These are phyloP conservation scores for Brachypodium distachyon DNA, from an alignment of 202 grass and related monocot species.

Conservation along the genomic window DNA sequence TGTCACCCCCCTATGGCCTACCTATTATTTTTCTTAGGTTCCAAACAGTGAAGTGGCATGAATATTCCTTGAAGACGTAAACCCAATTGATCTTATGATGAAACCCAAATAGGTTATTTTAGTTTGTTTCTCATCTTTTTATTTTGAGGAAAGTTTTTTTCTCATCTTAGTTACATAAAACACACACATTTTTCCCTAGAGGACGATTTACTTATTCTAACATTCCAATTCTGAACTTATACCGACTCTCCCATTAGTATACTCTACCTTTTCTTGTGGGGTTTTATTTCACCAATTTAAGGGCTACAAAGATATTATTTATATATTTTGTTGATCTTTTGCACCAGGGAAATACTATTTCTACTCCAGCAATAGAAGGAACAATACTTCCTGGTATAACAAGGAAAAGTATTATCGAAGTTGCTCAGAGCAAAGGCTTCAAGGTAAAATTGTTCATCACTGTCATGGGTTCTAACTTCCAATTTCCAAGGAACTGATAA, in stretches of 20 bases:
- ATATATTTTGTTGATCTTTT: neutral
- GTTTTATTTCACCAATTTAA: neutral
- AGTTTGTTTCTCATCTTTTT: neutral
- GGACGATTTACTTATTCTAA: neutral
- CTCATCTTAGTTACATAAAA: neutral
- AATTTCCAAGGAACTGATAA: neutral
- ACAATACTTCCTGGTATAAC: constrained; percentile 95
- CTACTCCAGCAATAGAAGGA: constrained; percentile 72
- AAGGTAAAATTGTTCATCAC: constrained; percentile 40
- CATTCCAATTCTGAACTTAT: neutral
- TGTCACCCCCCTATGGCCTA: neutral
- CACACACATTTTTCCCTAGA: neutral
- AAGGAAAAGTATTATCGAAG: constrained; percentile 81
- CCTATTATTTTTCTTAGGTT: neutral
- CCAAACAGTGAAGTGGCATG: neutral
- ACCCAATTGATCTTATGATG: neutral
- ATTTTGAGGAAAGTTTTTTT: too few species aligned
- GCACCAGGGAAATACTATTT: constrained; percentile 68
- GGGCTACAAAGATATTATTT: neutral
- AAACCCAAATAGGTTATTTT: neutral
- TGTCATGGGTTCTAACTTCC: neutral
- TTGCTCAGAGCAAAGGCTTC: constrained; percentile 77
- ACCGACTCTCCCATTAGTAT: neutral
- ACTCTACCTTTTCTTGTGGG: neutral
- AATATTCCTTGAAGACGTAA: neutral